Percentiles rank a stretch among this genome's conserved stretches.
These are phyloP conservation scores for Hyaloscypha finlandica DNA, from an alignment of 495 filamentous ascomycete species.

Conservation along the genomic window DNA sequence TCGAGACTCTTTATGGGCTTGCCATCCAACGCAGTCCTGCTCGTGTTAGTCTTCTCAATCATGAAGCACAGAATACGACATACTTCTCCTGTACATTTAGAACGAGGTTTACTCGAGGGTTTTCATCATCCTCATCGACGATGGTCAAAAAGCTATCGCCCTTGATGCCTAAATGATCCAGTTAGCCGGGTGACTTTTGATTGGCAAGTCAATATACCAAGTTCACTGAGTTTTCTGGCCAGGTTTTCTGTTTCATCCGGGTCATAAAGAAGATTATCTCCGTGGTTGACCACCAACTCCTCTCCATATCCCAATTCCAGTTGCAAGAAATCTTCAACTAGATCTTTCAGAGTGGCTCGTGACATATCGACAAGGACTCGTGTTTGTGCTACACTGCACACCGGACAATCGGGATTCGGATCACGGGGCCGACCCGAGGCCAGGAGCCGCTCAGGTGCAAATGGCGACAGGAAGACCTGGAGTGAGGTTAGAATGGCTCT, in stretches of 20 bases:
- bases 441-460: constrained; percentile 73
- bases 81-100: constrained; percentile 59
- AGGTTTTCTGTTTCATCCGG: constrained; percentile 87
- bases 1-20: constrained; percentile 30
- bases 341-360: constrained; percentile 75
- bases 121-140: constrained; percentile 80
- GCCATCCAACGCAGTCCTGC: constrained; percentile 21
- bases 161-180: constrained; percentile 46
- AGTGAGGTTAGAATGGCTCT: not conserved
- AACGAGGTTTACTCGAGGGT: constrained; percentile 81
- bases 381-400: constrained; percentile 75
- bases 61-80: not conserved
- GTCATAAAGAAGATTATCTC: constrained; percentile 78
- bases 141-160: constrained; percentile 79
- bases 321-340: constrained; percentile 75
- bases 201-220: constrained; percentile 52
- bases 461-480: constrained; percentile 80
- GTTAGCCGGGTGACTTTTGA: constrained; percentile 24
- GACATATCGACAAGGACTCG: constrained; percentile 67
- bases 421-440: constrained; percentile 70
- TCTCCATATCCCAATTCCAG: constrained; percentile 76
- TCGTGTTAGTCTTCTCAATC: constrained; percentile 6
- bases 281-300: constrained; percentile 76
- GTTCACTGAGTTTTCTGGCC: constrained; percentile 71
- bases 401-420: constrained; percentile 78